Percentiles rank a stretch among this genome's conserved stretches.
phyloP scores from a whole-genome alignment of 805 yeast genomes.

The Saccharomycopsis fermentans region DNA sequence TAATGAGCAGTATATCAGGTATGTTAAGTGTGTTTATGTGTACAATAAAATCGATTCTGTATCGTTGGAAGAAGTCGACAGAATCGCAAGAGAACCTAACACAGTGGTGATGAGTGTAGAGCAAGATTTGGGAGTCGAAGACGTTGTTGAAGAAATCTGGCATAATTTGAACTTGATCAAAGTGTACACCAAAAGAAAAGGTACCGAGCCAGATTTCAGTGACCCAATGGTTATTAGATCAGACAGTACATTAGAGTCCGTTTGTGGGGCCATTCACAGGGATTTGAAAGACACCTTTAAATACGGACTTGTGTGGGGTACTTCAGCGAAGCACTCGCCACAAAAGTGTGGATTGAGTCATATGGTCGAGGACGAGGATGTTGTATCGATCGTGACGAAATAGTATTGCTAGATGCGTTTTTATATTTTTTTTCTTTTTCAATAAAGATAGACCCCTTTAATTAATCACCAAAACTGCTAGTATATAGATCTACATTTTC shows the following conservation, averaged over 20 bases:
- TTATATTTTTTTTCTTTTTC: too few relatives aligned
- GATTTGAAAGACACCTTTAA: conserved; percentile 88
- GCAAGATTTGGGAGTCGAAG: conserved; percentile 74
- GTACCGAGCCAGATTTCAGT: conserved; percentile 64
- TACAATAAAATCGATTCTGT: conserved; percentile 95
- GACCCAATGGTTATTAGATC: conserved; percentile 89
- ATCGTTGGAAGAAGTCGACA: conserved; percentile 85
- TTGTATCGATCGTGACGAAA: conserved; percentile 81
- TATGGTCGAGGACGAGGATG: conserved; percentile 84
- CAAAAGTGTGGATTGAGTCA: conserved; percentile 92
- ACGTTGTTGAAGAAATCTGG: conserved; percentile 91
- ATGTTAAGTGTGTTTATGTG: conserved; percentile 84
- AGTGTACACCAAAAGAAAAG: conserved; percentile 82
- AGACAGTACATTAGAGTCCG: conserved; percentile 69
- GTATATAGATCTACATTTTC: too few relatives aligned
- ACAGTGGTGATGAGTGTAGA: conserved; percentile 93
- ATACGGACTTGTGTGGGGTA: conserved; percentile 95
- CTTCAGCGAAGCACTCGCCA: conserved; percentile 89
- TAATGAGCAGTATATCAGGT: conserved; percentile 78
- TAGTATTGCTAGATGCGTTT: neutral
- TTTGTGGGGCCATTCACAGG: conserved; percentile 86
- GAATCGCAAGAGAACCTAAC: conserved; percentile 85
- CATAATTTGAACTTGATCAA: conserved; percentile 55
- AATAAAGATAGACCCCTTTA: too few relatives aligned
- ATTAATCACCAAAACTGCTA: too few relatives aligned